These are phyloP conservation scores for Cercophora samala DNA, from an alignment of 495 filamentous ascomycete genomes.

Conservation along the genomic window DNA sequence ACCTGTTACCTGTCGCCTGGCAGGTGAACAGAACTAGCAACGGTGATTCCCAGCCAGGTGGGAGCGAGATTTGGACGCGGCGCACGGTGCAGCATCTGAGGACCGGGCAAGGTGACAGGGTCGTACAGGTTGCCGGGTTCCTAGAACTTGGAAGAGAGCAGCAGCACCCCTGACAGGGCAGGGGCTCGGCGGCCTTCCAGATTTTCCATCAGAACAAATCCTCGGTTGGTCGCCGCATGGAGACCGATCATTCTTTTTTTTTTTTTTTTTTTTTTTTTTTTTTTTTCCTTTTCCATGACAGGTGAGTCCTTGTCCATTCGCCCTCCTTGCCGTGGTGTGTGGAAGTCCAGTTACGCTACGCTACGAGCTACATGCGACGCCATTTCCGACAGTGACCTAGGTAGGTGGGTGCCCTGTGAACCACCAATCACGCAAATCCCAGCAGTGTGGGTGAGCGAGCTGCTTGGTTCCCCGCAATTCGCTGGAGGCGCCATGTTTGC, in stretches of 20 bases:
- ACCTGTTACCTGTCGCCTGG: too few relatives aligned
- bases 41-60: not conserved
- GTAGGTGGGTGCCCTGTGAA: too few relatives aligned
- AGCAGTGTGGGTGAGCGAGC: too few relatives aligned
- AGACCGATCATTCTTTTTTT: not conserved
- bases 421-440: too few relatives aligned
- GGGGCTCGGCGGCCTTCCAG: not conserved
- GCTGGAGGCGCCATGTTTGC: not conserved
- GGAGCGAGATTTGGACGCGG: not conserved
- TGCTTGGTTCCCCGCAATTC: not conserved
- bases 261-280: too few relatives aligned
- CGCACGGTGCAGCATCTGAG: conserved; percentile 1
- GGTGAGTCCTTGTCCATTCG: too few relatives aligned
- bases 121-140: not conserved
- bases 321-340: not conserved
- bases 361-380: too few relatives aligned
- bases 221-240: not conserved
- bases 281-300: too few relatives aligned
- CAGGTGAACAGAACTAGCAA: too few relatives aligned
- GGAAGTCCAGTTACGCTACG: too few relatives aligned
- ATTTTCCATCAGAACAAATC: not conserved
- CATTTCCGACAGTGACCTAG: not conserved
- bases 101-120: too few relatives aligned
- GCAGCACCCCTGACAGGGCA: not conserved
- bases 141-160: not conserved